phyloP scores from a whole-genome alignment of 2,329 filamentous ascomycete genomes.

The Chaetomiaceae sp. region DNA sequence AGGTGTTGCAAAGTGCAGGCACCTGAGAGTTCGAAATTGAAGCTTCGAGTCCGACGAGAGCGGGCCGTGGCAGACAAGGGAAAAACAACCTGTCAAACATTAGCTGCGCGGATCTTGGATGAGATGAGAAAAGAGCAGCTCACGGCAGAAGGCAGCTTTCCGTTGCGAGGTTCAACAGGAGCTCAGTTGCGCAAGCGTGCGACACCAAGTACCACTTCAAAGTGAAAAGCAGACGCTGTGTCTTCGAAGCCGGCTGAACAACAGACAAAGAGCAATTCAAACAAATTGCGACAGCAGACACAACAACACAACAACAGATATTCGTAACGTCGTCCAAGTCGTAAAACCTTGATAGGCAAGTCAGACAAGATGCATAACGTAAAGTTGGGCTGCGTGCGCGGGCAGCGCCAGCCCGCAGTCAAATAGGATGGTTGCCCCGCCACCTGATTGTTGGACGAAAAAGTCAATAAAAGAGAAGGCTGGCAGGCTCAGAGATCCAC shows the following conservation, averaged over 20 bases:
- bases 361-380: neutral
- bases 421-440: conserved; percentile 32
- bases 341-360: neutral
- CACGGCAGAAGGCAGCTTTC: conserved; percentile 5
- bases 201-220: too few species aligned
- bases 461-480: conserved; percentile 31
- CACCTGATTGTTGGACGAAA: conserved; percentile 26
- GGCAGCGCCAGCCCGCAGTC: conserved; percentile 13
- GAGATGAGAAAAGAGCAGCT: neutral
- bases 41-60: neutral
- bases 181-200: neutral
- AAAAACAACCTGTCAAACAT: conserved; percentile 3
- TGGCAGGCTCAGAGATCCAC: conserved; percentile 17
- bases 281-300: neutral
- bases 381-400: conserved; percentile 9
- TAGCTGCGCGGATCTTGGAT: conserved; percentile 3
- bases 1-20: neutral
- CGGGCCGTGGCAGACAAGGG: neutral
- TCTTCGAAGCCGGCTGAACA: neutral
- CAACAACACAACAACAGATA: neutral
- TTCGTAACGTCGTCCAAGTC: neutral
- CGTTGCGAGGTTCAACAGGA: neutral
- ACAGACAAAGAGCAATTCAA: neutral
- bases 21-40: neutral
- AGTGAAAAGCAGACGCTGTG: neutral